phyloP scores from a whole-genome alignment of 2,329 filamentous ascomycete species.

The Fusarium denticulatum region DNA sequence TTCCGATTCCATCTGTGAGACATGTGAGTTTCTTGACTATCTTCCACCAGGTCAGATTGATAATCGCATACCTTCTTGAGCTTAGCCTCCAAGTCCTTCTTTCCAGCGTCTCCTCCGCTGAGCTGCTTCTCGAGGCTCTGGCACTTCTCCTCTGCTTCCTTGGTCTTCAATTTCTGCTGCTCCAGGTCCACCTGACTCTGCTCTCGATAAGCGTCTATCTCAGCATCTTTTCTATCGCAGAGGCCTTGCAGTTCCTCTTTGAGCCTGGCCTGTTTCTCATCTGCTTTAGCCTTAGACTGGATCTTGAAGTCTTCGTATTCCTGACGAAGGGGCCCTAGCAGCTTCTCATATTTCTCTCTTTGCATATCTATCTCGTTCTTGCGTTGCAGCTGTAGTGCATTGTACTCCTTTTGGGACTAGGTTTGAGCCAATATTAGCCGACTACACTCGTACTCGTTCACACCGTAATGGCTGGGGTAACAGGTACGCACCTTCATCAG shows the following conservation, averaged over 20 bases:
- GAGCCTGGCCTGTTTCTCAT: constrained; percentile 9
- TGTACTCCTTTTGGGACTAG: constrained; percentile 68
- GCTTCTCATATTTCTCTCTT: constrained; percentile 16
- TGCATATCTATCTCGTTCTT: constrained; percentile 28
- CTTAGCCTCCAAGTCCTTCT: constrained; percentile 38
- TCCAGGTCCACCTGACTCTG: constrained; percentile 31
- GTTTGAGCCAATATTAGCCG: not conserved
- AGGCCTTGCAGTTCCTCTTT: constrained; percentile 10
- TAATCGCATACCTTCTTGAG: constrained; percentile 39
- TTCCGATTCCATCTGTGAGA: constrained; percentile 46
- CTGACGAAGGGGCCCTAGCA: constrained; percentile 13
- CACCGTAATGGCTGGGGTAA: not conserved
- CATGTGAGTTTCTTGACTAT: constrained; percentile 36
- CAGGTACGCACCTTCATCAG: constrained; percentile 62
- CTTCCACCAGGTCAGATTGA: constrained; percentile 36
- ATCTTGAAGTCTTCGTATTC: constrained; percentile 39
- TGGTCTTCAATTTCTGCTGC: constrained; percentile 33
- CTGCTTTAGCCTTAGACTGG: constrained; percentile 20
- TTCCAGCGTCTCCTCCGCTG: constrained; percentile 26
- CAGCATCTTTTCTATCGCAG: constrained; percentile 20
- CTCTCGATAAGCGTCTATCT: constrained; percentile 42
- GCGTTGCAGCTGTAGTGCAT: constrained; percentile 29
- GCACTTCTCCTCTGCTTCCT: constrained; percentile 39
- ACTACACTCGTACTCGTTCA: not conserved
- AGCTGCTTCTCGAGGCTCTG: constrained; percentile 44